phyloP scores from a whole-genome alignment of 2,329 filamentous ascomycete species.

The Trichophyton rubrum region DNA sequence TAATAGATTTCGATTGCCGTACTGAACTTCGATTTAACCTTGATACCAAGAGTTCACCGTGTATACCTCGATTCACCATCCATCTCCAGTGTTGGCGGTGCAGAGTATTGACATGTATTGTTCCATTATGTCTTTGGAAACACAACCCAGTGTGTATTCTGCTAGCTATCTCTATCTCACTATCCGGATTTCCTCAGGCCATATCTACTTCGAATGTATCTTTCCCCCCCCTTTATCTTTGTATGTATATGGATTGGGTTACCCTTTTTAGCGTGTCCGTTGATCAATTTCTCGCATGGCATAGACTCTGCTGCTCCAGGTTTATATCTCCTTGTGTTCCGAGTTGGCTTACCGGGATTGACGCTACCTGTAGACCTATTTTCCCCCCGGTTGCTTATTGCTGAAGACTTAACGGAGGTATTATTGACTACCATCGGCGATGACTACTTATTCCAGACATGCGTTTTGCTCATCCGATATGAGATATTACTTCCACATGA shows the following conservation, averaged over 20 bases:
- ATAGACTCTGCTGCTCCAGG: background rate
- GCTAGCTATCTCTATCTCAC: background rate
- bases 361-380: background rate
- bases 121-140: background rate
- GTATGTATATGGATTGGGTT: constrained; percentile 4
- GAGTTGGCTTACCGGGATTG: background rate
- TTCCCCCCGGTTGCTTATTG: background rate
- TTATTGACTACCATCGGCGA: background rate
- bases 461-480: background rate
- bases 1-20: background rate
- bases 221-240: background rate
- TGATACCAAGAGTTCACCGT: background rate
- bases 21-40: background rate
- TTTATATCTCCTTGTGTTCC: background rate
- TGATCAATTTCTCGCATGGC: background rate
- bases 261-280: constrained; percentile 1
- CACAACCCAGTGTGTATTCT: background rate
- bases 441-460: background rate
- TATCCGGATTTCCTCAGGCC: background rate
- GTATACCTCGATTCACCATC: background rate
- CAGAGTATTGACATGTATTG: background rate
- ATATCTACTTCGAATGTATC: constrained; percentile 1
- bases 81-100: background rate
- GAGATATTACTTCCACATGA: background rate
- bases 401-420: background rate